phyloP scores from a whole-genome alignment of 2,329 filamentous ascomycete genomes.

The Aspergillus brasiliensis region DNA sequence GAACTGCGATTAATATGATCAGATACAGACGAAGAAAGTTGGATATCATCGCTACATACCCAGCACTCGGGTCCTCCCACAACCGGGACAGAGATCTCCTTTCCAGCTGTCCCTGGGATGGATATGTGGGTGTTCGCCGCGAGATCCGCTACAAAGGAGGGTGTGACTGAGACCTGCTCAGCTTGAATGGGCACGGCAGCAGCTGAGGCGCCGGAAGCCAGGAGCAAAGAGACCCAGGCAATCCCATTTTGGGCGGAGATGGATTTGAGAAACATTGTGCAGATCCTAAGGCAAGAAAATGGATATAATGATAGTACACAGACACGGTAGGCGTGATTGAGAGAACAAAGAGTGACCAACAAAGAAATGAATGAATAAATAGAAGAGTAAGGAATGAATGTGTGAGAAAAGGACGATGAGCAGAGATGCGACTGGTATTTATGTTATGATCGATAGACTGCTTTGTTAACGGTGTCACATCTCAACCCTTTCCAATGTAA shows the following conservation, averaged over 20 bases:
- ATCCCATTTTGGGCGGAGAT: neutral
- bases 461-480: too few species aligned
- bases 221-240: neutral
- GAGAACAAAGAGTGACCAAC: neutral
- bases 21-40: too few species aligned
- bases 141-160: neutral
- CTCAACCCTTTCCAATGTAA: too few species aligned
- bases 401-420: neutral
- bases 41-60: too few species aligned
- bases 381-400: neutral
- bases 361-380: neutral
- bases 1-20: neutral
- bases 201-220: neutral
- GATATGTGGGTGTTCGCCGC: neutral
- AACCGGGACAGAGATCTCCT: neutral
- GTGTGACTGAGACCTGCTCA: neutral
- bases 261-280: neutral
- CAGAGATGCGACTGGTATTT: too few species aligned
- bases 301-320: neutral
- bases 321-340: neutral
- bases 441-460: too few species aligned
- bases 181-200: neutral
- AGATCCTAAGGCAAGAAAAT: too few species aligned
- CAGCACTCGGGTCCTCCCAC: neutral
- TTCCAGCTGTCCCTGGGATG: neutral